Percentiles rank a stretch among this genome's conserved stretches.
Evolutionary conservation across 164 flowering plant genomes (phyloP).

Genomic region (Euptelea pleiosperma): DNA sequence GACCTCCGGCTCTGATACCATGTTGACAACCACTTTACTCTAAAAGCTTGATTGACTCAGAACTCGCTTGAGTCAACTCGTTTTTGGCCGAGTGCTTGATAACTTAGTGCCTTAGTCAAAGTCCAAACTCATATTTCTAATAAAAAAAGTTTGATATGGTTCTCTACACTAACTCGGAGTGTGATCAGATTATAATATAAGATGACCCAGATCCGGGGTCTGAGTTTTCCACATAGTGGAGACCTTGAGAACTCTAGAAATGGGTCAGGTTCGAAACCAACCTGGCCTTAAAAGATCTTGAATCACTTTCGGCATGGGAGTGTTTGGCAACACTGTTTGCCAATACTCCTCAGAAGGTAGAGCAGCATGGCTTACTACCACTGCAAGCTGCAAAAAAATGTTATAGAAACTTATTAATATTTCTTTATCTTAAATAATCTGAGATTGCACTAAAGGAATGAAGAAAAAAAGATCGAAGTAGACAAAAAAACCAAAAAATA

Average conservation of each 20-base stretch:
- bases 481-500: no score
- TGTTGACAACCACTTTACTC: no score
- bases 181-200: background rate
- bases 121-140: no score
- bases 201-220: background rate
- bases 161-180: no score
- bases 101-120: no score
- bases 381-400: slow-evolving; percentile 20
- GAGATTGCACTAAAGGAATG: no score
- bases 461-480: no score
- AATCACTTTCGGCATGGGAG: slow-evolving; percentile 35
- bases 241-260: no score
- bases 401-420: background rate
- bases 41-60: background rate
- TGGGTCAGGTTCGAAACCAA: background rate
- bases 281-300: slow-evolving; percentile 26
- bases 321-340: slow-evolving; percentile 33
- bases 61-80: background rate
- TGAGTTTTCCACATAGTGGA: no score
- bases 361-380: slow-evolving; percentile 24
- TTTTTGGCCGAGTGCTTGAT: background rate
- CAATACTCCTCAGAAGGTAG: slow-evolving; percentile 34
- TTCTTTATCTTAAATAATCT: background rate
- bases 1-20: no score
- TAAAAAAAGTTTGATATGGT: no score